These are phyloP conservation scores for Solanum neorickii DNA, from an alignment of 257 asterid genomes.

Conservation along the genomic window DNA sequence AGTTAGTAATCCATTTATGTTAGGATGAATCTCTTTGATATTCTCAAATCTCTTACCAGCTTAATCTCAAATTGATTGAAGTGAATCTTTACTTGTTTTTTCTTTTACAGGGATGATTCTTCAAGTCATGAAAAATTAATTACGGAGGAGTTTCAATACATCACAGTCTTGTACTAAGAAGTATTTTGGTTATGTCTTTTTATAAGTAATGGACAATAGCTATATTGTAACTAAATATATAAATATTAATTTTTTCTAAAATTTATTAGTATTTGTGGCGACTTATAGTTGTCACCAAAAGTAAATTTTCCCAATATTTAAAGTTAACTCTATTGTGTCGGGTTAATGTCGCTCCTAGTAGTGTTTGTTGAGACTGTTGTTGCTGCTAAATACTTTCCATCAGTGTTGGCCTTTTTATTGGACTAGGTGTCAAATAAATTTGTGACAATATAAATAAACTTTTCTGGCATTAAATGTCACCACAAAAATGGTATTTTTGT, in stretches of 20 bases:
- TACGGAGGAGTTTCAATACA: neutral
- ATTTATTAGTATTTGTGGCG: neutral
- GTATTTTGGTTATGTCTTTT: neutral
- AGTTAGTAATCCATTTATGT: neutral
- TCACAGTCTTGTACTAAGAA: too few species aligned
- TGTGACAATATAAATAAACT: neutral
- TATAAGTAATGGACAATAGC: neutral
- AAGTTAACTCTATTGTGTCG: neutral
- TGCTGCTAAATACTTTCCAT: neutral
- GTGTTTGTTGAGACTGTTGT: neutral
- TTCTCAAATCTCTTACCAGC: neutral
- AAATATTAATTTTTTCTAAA: too few species aligned
- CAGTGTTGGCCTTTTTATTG: neutral
- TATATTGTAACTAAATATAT: too few species aligned
- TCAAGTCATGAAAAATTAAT: too few species aligned
- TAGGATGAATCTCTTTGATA: neutral
- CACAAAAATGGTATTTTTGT: too few species aligned
- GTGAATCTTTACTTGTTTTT: neutral
- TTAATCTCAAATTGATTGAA: too few species aligned
- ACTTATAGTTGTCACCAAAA: neutral
- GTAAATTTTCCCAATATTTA: too few species aligned
- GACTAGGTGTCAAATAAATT: neutral
- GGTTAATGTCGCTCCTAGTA: neutral
- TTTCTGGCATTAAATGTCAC: too few species aligned
- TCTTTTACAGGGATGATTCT: neutral